These are phyloP conservation scores for Backusella psychrophila DNA, from an alignment of 192 early-diverging fungal genomes.

Conservation along the genomic window DNA sequence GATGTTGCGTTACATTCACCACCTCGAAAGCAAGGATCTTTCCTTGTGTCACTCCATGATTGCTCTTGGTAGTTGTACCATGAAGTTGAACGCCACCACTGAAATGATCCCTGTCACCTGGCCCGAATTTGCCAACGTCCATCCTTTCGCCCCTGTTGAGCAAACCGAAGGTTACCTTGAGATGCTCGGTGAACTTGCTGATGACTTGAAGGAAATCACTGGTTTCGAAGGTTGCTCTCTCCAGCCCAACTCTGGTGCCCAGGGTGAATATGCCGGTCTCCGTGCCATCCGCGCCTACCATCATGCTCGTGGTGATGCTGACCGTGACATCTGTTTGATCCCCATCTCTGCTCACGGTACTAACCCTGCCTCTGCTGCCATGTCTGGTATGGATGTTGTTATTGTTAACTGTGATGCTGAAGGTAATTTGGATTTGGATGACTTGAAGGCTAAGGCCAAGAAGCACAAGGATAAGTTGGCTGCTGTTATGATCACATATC, in stretches of 20 bases:
- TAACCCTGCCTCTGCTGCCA: slow-evolving; percentile 97
- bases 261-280: slow-evolving; percentile 98
- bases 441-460: slow-evolving; percentile 84
- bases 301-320: slow-evolving; percentile 71
- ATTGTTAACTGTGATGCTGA: slow-evolving; percentile 88
- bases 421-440: slow-evolving; percentile 91
- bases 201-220: slow-evolving; percentile 87
- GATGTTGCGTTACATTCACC: slow-evolving; percentile 95
- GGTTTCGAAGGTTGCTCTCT: slow-evolving; percentile 92
- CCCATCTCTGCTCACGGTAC: slow-evolving; percentile 99
- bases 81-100: slow-evolving; percentile 99
- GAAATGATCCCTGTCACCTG: slow-evolving; percentile 99
- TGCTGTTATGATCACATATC: slow-evolving; percentile 99
- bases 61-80: slow-evolving; percentile 97
- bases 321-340: slow-evolving; percentile 94
- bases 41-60: slow-evolving; percentile 99
- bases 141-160: slow-evolving; percentile 94
- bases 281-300: slow-evolving; percentile 95
- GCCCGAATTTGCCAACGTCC: slow-evolving; percentile 94
- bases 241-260: slow-evolving; percentile 99
- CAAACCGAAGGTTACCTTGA: slow-evolving; percentile 94
- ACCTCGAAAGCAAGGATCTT: slow-evolving; percentile 96
- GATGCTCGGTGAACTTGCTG: slow-evolving; percentile 85
- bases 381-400: slow-evolving; percentile 95
- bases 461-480: slow-evolving; percentile 87